A percentile compares a stretch with the other conserved stretches of the same genome.
phyloP scores from a whole-genome alignment of 352 stramenopile species.

The Globisporangium cederbergense region DNA sequence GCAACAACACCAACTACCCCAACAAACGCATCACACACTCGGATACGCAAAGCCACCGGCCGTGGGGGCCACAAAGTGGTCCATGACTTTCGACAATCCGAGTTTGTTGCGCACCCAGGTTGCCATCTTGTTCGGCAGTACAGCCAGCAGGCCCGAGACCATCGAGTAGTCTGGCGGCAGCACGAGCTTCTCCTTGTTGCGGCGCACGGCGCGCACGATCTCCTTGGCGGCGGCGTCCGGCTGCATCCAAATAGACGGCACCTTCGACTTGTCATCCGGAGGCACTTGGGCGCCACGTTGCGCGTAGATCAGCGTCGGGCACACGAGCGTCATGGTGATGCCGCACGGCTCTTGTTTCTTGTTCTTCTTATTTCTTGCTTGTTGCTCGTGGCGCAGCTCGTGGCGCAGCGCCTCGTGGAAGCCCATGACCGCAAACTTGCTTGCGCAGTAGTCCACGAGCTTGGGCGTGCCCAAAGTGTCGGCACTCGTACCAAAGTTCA shows the following conservation, averaged over 20 bases:
- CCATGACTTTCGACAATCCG: conserved; percentile 15
- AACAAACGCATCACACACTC: conserved; percentile 2
- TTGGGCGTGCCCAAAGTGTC: conserved; percentile 29
- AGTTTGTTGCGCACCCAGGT: conserved; percentile 18
- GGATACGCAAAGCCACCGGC: background rate
- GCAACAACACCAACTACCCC: background rate
- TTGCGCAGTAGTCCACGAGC: conserved; percentile 41
- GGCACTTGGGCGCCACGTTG: background rate
- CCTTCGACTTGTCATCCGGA: background rate
- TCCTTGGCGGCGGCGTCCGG: conserved; percentile 13
- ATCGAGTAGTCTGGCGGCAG: conserved; percentile 15
- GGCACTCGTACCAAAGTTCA: conserved; percentile 35
- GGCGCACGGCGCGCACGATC: conserved; percentile 19
- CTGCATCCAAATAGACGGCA: conserved; percentile 16
- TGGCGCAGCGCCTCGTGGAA: conserved; percentile 41
- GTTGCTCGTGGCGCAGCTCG: conserved; percentile 24
- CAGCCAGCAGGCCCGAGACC: conserved; percentile 8
- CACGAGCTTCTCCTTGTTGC: conserved; percentile 14
- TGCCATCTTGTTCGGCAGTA: conserved; percentile 8
- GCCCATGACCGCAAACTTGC: conserved; percentile 43
- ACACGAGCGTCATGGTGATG: conserved; percentile 17
- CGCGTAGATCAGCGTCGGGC: conserved; percentile 13
- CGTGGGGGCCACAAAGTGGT: conserved; percentile 10
- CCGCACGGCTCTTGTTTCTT: conserved; percentile 12
- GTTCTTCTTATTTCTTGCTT: background rate